Evolutionary conservation across 345 rosid species (phyloP), one percentile per base, ranked within the genome.

Genomic region (Pugionium dolabratum): DNA sequence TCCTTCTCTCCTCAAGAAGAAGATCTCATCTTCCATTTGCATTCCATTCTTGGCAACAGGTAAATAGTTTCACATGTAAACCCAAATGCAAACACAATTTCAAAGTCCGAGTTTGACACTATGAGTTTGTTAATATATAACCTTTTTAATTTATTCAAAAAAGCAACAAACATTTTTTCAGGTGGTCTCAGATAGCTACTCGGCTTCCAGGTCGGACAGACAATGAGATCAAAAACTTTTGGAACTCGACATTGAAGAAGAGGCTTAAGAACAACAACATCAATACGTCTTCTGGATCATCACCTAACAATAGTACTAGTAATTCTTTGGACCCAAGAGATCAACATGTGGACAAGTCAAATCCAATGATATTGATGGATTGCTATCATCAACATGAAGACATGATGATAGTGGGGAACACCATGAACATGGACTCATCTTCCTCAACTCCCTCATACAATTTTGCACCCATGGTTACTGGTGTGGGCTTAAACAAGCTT

Each of bases 111-210:
- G 18, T 18, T 18, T 18, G 18, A 18, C 18, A 18, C 18, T 18
- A 18, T 18, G 11, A 60, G 11, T 59, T 33, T 35, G 25, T 35
- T 44, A 5, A 4, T 47, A 64, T 35, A 6, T 35, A 18, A 1
- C 50, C 18, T 18, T 18, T 18, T 18, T 18, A 18, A 18, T 18
- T 18, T 18, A 18, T 18, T 0, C 18, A 18, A 18, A 18, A 18
- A 18, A 18, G 18, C 18, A 18, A 18, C 18, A 18, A 18, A 7
- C 35, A 49, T 52, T 46, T 34, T 39, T 56, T 50, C 73, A 85
- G 98, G 78, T 91, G 98, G 98, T 89, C 98, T 62, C 98, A 91
- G 36, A 91, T 89, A 9, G 96, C 96, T 42, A 95, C 95, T 40
- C 76, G 95, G 59, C 90, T 91, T 69, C 92, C 98, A 5, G 98